phyloP scores from a whole-genome alignment of 768 basidiomycete species.

The Pleurotus eryngii region DNA sequence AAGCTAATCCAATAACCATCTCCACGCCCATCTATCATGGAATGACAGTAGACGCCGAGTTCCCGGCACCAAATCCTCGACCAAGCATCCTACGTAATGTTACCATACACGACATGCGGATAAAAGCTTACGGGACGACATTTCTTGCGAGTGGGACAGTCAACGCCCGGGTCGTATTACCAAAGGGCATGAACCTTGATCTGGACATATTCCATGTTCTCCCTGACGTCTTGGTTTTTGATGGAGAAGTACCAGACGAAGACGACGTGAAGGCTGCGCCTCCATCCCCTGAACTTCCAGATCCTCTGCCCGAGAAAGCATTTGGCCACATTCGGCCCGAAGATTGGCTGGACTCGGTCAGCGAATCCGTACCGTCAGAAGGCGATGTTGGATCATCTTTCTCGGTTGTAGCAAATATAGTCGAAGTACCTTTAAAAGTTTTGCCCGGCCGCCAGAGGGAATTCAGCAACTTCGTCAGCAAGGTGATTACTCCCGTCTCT shows the following conservation, averaged over 20 bases:
- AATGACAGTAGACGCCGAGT: conserved; percentile 43
- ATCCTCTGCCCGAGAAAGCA: conserved; percentile 67
- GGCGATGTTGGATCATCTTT: conserved; percentile 53
- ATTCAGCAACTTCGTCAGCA: conserved; percentile 73
- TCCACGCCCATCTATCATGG: conserved; percentile 52
- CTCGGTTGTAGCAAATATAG: conserved; percentile 59
- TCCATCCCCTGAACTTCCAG: conserved; percentile 50
- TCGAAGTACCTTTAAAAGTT: conserved; percentile 74
- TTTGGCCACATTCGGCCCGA: conserved; percentile 75
- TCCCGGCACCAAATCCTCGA: conserved; percentile 63
- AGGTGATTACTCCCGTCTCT: conserved; percentile 42
- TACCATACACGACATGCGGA: conserved; percentile 73
- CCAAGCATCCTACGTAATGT: conserved; percentile 70
- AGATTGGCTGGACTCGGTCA: conserved; percentile 56
- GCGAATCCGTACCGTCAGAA: conserved; percentile 35
- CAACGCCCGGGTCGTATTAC: conserved; percentile 62
- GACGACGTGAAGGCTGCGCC: conserved; percentile 17
- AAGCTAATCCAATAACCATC: conserved; percentile 55
- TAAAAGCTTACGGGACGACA: conserved; percentile 30
- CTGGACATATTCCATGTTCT: conserved; percentile 61
- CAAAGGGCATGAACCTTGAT: conserved; percentile 63
- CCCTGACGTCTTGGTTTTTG: conserved; percentile 77
- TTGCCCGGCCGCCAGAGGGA: conserved; percentile 74
- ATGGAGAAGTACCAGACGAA: conserved; percentile 56
- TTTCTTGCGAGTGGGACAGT: conserved; percentile 73